Evolutionary conservation across 2,329 filamentous ascomycete genomes (phyloP).

Genomic region (Phaeosphaeriaceae sp.): DNA sequence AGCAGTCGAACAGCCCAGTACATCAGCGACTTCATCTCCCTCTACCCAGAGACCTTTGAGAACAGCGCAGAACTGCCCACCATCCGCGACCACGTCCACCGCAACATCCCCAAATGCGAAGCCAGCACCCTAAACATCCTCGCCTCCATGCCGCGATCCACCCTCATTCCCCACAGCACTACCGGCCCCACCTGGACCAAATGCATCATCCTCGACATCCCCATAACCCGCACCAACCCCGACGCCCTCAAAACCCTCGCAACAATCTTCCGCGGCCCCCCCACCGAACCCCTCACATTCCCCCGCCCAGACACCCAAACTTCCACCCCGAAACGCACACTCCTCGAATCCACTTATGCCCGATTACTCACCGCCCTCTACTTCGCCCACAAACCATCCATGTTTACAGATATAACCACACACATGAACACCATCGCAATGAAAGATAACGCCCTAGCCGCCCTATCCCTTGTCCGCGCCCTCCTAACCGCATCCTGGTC

Average conservation of each 20-base stretch:
- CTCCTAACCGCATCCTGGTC: slow-evolving; percentile 63
- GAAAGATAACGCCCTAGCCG: slow-evolving; percentile 62
- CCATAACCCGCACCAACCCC: slow-evolving; percentile 59
- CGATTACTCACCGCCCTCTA: slow-evolving; percentile 63
- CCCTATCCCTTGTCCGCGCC: slow-evolving; percentile 59
- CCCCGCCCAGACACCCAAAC: slow-evolving; percentile 38
- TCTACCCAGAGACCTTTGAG: slow-evolving; percentile 63
- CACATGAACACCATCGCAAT: slow-evolving; percentile 65
- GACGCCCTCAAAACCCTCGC: slow-evolving; percentile 63
- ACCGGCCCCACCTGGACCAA: slow-evolving; percentile 45
- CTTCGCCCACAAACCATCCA: slow-evolving; percentile 55
- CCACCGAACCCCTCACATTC: slow-evolving; percentile 44
- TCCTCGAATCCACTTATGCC: slow-evolving; percentile 59
- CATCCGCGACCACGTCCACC: slow-evolving; percentile 56
- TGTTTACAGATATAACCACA: slow-evolving; percentile 60
- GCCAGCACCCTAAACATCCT: slow-evolving; percentile 63
- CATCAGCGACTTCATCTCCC: slow-evolving; percentile 61
- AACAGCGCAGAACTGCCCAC: slow-evolving; percentile 52
- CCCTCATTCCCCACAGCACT: slow-evolving; percentile 55
- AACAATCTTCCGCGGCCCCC: slow-evolving; percentile 62
- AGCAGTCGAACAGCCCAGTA: slow-evolving; percentile 63
- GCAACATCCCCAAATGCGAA: slow-evolving; percentile 60
- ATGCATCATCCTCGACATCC: slow-evolving; percentile 56
- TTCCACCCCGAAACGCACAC: slow-evolving; percentile 38
- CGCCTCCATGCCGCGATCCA: slow-evolving; percentile 61